Conservation (phyloP, 768 basidiomycete species). For the Chalciporus chontae region DNA sequence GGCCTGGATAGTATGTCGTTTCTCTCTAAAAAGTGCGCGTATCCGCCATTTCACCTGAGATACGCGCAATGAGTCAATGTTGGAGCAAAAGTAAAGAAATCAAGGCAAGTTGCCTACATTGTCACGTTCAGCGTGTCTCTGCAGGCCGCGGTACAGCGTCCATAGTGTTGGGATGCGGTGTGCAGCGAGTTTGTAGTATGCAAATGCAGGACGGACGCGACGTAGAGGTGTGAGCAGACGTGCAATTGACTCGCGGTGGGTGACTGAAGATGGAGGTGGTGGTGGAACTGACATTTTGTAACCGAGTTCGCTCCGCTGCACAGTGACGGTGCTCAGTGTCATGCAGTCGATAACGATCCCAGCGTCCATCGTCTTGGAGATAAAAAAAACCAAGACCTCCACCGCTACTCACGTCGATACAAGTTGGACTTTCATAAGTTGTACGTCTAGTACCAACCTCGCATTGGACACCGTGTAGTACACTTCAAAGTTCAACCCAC, state of each 20-base stretch:
- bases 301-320: neutral
- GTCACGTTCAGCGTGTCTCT: slow-evolving; percentile 51
- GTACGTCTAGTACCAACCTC: neutral
- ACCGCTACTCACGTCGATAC: too few relatives aligned
- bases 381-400: too few relatives aligned
- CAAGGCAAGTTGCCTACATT: slow-evolving; percentile 39
- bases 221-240: slow-evolving; percentile 52
- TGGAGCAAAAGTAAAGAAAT: neutral
- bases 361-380: too few relatives aligned
- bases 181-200: slow-evolving; percentile 65
- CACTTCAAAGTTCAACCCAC: too few relatives aligned
- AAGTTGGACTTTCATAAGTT: neutral
- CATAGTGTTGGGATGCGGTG: slow-evolving; percentile 79
- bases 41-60: slow-evolving; percentile 58
- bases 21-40: slow-evolving; percentile 47
- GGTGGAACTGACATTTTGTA: slow-evolving; percentile 14
- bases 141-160: slow-evolving; percentile 69
- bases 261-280: slow-evolving; percentile 33
- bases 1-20: slow-evolving; percentile 53
- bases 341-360: too few relatives aligned
- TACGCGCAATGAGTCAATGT: slow-evolving; percentile 2
- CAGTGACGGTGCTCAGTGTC: too few relatives aligned
- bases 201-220: slow-evolving; percentile 55
- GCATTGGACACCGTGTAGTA: neutral
- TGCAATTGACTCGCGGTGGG: slow-evolving; percentile 52